These are phyloP conservation scores for Wickerhamomyces chaumierensis DNA, from an alignment of 805 yeast genomes.

Conservation along the genomic window DNA sequence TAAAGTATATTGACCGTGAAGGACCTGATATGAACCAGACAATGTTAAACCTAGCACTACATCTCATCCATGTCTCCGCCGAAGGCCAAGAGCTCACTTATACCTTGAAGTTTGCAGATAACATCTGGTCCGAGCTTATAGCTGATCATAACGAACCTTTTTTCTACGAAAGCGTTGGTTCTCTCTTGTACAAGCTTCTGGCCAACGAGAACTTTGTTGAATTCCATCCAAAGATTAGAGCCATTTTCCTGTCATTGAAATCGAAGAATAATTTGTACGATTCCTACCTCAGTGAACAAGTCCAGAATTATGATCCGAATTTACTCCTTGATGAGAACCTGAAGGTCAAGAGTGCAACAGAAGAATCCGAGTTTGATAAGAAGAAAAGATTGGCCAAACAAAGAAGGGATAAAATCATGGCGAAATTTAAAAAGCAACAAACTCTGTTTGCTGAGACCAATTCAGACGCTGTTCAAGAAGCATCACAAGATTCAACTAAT, in stretches of 20 bases:
- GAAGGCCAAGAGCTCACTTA: constrained; percentile 24
- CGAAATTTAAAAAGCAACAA: constrained; percentile 73
- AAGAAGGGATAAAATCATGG: constrained; percentile 61
- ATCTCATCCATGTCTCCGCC: constrained; percentile 52
- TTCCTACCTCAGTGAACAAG: constrained; percentile 23
- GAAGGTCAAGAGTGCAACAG: background rate
- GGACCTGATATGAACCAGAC: constrained; percentile 39
- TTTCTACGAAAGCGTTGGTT: constrained; percentile 28
- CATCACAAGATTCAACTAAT: constrained; percentile 22
- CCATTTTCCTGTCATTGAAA: constrained; percentile 30
- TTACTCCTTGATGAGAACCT: constrained; percentile 4
- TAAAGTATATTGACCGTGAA: constrained; percentile 24
- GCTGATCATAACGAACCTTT: constrained; percentile 27
- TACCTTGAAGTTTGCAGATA: constrained; percentile 20
- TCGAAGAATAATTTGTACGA: constrained; percentile 20
- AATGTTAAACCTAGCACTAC: constrained; percentile 46
- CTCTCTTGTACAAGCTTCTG: constrained; percentile 30
- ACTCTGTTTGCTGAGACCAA: constrained; percentile 55
- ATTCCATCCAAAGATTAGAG: constrained; percentile 45
- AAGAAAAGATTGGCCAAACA: constrained; percentile 62
- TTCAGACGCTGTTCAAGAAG: constrained; percentile 17
- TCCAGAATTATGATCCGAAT: constrained; percentile 22
- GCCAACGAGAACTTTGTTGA: constrained; percentile 26
- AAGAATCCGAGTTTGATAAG: constrained; percentile 31
- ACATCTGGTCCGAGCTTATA: constrained; percentile 24